Evolutionary conservation across 805 yeast species (phyloP), one percentile per base, ranked within the genome.

Genomic region (Candida oleophila): DNA sequence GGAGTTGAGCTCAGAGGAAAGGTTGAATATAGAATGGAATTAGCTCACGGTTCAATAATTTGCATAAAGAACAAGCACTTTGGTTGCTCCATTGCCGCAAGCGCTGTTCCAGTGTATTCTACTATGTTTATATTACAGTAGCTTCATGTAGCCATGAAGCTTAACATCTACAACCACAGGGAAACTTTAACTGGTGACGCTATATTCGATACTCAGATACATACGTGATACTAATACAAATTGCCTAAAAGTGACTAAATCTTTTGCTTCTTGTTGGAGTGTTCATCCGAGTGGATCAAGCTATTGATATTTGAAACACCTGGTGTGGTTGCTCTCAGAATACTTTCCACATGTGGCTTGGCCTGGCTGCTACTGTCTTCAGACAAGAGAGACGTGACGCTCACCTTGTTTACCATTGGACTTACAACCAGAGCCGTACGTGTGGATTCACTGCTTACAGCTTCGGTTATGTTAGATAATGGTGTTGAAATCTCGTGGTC

Each of bases 341-440:
- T 16, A 4, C 18, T 28, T 9, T 16, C 16, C 16, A 4, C 21
- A 5, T 5, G 8, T 19, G 9, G n/a, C 4, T 37, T 37, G n/a
- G 7, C 28, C 7, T 15, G 22, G 7, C 4, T 11, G 11, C 28
- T 14, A 9, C 4, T 16, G 14, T 39, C 42, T 9, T 21, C 30
- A 4, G 42, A 39, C 20, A 39, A 28, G n/a, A 39, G 34, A 35
- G 43, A 41, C 8, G 11, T 41, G 5, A 41, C 43, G 4, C 36
- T 28, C 7, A 41, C 43, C 41, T 38, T 38, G 32, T 22, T 20
- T 5, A 33, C 36, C 7, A 12, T 33, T 33, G 36, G n/a, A 15
- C 18, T 33, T 33, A 15, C 36, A 4, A 9, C 30, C 4, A 7
- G 14, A 15, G 15, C 41, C 4, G 32, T 38, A 9, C 30, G 32